Percentiles rank a stretch among this genome's conserved stretches.
Conservation (phyloP, 495 filamentous ascomycete species). For the Glarea lozoyensis region DNA sequence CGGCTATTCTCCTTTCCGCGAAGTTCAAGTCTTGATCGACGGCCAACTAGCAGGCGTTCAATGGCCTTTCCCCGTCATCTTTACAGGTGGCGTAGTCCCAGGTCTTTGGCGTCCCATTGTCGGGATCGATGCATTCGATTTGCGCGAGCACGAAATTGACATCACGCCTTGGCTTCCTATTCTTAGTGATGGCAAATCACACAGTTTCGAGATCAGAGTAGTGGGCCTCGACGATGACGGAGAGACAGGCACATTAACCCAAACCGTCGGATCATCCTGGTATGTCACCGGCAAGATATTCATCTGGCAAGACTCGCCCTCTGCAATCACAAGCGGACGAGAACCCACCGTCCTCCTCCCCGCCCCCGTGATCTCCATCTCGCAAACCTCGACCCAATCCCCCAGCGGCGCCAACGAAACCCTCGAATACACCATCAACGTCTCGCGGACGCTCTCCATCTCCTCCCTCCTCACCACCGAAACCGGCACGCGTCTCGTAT, state of each 20-base stretch:
- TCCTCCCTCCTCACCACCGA: conserved; percentile 41
- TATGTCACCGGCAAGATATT: conserved; percentile 78
- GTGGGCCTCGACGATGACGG: conserved; percentile 49
- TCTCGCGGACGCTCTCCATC: conserved; percentile 46
- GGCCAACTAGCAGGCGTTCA: conserved; percentile 65
- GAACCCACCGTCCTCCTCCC: conserved; percentile 12
- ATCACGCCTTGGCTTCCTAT: conserved; percentile 69
- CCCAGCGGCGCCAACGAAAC: conserved; percentile 50
- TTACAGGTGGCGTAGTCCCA: conserved; percentile 79
- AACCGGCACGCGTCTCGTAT: conserved; percentile 24
- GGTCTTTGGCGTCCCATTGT: conserved; percentile 79
- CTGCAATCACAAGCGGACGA: conserved; percentile 41
- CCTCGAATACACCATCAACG: conserved; percentile 49
- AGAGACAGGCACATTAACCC: conserved; percentile 38
- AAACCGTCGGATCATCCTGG: conserved; percentile 64
- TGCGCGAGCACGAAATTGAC: conserved; percentile 76
- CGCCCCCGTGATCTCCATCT: conserved; percentile 23
- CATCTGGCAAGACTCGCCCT: conserved; percentile 49
- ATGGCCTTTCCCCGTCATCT: conserved; percentile 83
- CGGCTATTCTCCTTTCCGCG: conserved; percentile 71
- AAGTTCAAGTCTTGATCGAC: conserved; percentile 75
- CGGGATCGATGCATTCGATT: conserved; percentile 76
- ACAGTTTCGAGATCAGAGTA: conserved; percentile 65
- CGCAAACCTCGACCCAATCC: conserved; percentile 31
- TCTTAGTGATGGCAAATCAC: conserved; percentile 52